Evolutionary conservation across 2,329 filamentous ascomycete genomes (phyloP), one percentile per base, ranked within the genome.

Genomic region (Diplodia scrobiculata): DNA sequence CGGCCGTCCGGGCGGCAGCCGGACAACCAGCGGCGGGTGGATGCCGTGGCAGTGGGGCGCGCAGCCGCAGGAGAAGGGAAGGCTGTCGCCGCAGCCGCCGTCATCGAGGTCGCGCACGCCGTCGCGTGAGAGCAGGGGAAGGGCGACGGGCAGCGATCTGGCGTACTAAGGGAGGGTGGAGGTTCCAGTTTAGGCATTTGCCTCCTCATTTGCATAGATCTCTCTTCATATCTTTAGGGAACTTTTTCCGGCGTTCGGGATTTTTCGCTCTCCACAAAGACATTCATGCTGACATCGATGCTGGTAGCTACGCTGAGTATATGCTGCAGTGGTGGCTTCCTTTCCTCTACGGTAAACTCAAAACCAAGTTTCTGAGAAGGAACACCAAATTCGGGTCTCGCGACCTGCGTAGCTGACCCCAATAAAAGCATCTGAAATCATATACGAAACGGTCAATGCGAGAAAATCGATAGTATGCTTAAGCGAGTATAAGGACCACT

Each of bases 1-100:
- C 17, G 73, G 66, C 13, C 74, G 7, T 70, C 71, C 52, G 72
- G 76, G 62, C 69, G 72, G 53, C 71, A 72, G 25, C 76, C 38
- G 53, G 55, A 76, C 69, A 72, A 72, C 65, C 27, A 64, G 66
- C 32, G 78, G 79, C 0, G 74, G 77, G 4, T 84, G 82, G 82
- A 78, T 83, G 75, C 81, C 82, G 7, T 84, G 82, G 82, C 79
- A 77, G 65, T 84, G 82, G 81, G 60, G 48, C 7, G 29, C 17
- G 29, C 41, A 19, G 41, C 36, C 32, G 25, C 62, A 64, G 25
- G 19, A 54, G 38, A 36, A 52, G 19, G 50, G 27, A 10, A 34
- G 47, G 36, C 25, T 53, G 25, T 55, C 50, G 19, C 48, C 25
- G 45, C 52, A 55, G 41, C 38, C 51, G 38, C 41, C 52, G n/a